Conservation (phyloP, 2,329 filamentous ascomycete species). For the Penicillium hordei region DNA sequence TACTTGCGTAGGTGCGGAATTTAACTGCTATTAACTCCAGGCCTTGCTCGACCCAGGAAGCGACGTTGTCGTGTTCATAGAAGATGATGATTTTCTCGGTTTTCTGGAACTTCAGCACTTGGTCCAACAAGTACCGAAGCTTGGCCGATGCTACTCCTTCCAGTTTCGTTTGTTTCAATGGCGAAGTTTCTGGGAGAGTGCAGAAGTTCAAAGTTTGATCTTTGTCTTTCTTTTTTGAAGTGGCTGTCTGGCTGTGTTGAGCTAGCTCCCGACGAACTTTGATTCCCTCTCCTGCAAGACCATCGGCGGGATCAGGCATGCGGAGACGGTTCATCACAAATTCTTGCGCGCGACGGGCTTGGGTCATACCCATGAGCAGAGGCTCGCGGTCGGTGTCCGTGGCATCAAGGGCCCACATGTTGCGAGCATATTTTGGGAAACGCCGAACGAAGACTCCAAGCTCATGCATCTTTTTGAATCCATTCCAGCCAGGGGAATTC, state of each 20-base stretch:
- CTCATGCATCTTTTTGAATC: conserved; percentile 71
- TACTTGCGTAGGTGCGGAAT: conserved; percentile 57
- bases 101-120: conserved; percentile 65
- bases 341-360: conserved; percentile 57
- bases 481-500: conserved; percentile 61
- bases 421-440: conserved; percentile 62
- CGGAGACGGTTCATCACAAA: conserved; percentile 48
- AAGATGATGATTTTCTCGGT: conserved; percentile 88
- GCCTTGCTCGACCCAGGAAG: conserved; percentile 79
- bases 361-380: conserved; percentile 58
- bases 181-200: conserved; percentile 43
- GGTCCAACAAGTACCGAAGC: conserved; percentile 77
- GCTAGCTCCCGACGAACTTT: conserved; percentile 34
- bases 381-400: conserved; percentile 43
- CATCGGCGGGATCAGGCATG: conserved; percentile 38
- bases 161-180: conserved; percentile 61
- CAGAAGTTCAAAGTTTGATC: conserved; percentile 6
- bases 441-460: conserved; percentile 70
- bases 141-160: conserved; percentile 85
- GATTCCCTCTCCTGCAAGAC: conserved; percentile 44
- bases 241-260: conserved; percentile 16
- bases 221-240: too few relatives aligned
- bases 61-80: conserved; percentile 84
- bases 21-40: conserved; percentile 69
- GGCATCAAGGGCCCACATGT: conserved; percentile 67